These are phyloP conservation scores for Hordeum pubiflorum DNA, from an alignment of 202 grass and related monocot genomes.

Conservation along the genomic window DNA sequence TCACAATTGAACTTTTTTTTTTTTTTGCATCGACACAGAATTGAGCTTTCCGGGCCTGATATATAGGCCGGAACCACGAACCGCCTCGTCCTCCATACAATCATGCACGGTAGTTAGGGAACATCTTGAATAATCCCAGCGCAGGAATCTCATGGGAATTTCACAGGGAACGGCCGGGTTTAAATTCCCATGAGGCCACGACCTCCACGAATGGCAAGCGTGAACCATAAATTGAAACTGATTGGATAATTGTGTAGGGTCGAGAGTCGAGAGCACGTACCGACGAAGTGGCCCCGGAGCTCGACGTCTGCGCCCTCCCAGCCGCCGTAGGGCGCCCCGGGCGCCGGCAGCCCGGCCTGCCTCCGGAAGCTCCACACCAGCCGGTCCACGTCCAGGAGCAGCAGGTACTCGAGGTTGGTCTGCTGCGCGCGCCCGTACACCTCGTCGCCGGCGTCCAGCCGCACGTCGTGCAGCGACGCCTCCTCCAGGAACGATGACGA, in stretches of 20 bases:
- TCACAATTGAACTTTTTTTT: too few species aligned
- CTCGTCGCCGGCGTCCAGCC: conserved; percentile 32
- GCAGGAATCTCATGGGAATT: not conserved
- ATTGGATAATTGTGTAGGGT: too few species aligned
- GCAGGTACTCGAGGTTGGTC: conserved; percentile 79
- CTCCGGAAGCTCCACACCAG: conserved; percentile 68
- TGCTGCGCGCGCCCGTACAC: conserved; percentile 47
- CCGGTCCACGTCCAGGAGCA: conserved; percentile 55
- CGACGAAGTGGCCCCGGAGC: conserved; percentile 80
- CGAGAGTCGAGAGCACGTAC: not conserved
- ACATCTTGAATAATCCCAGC: not conserved
- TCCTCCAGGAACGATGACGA: conserved; percentile 30
- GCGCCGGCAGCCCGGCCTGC: conserved; percentile 39
- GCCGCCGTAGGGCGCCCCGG: conserved; percentile 47
- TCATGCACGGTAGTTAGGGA: not conserved
- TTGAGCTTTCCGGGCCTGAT: too few species aligned
- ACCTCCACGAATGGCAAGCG: not conserved
- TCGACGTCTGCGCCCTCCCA: conserved; percentile 50
- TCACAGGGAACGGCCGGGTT: not conserved
- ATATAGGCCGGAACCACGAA: not conserved
- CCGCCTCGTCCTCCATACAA: not conserved
- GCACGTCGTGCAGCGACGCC: conserved; percentile 54
- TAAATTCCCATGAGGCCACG: not conserved
- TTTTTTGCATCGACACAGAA: too few species aligned
- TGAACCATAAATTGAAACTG: too few species aligned